phyloP scores from a whole-genome alignment of 345 rosid genomes.

The Arabis alpina region DNA sequence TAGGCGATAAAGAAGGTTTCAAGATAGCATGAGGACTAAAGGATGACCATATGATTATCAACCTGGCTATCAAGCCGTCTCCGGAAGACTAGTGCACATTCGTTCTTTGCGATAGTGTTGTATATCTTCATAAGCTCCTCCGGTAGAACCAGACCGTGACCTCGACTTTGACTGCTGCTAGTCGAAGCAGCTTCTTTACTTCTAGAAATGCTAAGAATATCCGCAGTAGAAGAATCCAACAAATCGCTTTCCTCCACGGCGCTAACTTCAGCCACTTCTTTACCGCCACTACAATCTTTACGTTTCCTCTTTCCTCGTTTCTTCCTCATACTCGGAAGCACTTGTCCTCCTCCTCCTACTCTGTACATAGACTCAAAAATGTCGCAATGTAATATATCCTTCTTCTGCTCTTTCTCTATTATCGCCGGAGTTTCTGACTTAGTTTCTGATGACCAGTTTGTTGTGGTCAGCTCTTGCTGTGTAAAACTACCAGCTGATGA shows the following conservation, averaged over 20 bases:
- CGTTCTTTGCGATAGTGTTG: conserved; percentile 52
- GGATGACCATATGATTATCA: conserved; percentile 8
- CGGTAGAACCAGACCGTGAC: conserved; percentile 31
- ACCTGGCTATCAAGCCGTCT: conserved; percentile 90
- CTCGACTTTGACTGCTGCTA: conserved; percentile 37
- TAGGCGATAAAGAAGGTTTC: neutral
- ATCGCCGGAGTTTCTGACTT: conserved; percentile 47
- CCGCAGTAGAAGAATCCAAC: conserved; percentile 45
- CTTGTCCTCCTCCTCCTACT: conserved; percentile 46
- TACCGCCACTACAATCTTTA: conserved; percentile 51
- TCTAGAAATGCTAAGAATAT: conserved; percentile 48
- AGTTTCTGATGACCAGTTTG: conserved; percentile 59
- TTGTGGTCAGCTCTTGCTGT: conserved; percentile 50
- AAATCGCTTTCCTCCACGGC: conserved; percentile 72
- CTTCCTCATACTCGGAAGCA: conserved; percentile 50
- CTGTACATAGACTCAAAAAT: conserved; percentile 44
- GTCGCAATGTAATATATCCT: conserved; percentile 34
- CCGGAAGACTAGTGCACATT: conserved; percentile 63
- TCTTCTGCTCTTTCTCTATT: conserved; percentile 42
- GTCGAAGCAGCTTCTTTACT: conserved; percentile 53
- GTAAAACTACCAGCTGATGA: conserved; percentile 86
- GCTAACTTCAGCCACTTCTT: conserved; percentile 67
- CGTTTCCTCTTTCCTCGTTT: conserved; percentile 90
- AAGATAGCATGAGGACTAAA: neutral
- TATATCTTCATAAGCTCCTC: conserved; percentile 58